Conservation (phyloP, 2,329 filamentous ascomycete genomes). For the Acrocalymma vagum region DNA sequence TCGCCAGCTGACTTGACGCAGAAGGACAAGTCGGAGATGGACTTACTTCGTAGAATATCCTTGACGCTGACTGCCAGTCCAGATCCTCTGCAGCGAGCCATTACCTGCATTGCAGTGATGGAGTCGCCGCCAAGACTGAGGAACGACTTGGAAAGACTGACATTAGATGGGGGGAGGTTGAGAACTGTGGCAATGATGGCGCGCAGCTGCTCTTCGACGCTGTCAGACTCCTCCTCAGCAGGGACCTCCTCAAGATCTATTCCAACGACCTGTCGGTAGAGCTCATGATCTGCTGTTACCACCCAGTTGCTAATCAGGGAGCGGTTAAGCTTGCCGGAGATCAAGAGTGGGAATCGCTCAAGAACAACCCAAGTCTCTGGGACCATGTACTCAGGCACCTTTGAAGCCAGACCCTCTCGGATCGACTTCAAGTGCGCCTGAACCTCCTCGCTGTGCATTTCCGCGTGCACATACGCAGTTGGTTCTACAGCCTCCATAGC, state of each 20-base stretch:
- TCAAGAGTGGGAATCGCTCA: slow-evolving; percentile 25
- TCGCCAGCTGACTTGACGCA: slow-evolving; percentile 4
- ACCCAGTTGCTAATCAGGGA: slow-evolving; percentile 50
- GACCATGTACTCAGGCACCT: slow-evolving; percentile 25
- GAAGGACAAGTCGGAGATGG: slow-evolving; percentile 15
- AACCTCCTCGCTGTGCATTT: slow-evolving; percentile 34
- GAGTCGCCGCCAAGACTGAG: slow-evolving; percentile 31
- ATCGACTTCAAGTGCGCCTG: slow-evolving; percentile 6
- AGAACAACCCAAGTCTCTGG: slow-evolving; percentile 39
- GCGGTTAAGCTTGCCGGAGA: slow-evolving; percentile 23
- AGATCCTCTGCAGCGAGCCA: slow-evolving; percentile 14
- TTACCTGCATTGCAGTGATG: slow-evolving; percentile 32
- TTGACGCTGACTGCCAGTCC: slow-evolving; percentile 20
- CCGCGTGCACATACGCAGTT: slow-evolving; percentile 18
- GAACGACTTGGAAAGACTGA: slow-evolving; percentile 22
- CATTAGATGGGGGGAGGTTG: slow-evolving; percentile 26
- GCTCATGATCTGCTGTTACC: slow-evolving; percentile 43
- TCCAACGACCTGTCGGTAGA: slow-evolving; percentile 42
- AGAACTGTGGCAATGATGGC: slow-evolving; percentile 32
- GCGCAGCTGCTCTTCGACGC: slow-evolving; percentile 15
- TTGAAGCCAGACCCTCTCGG: slow-evolving; percentile 7
- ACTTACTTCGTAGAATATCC: slow-evolving; percentile 24
- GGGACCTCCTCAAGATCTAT: slow-evolving; percentile 35
- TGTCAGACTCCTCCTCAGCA: slow-evolving; percentile 3
- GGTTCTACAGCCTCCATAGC: slow-evolving; percentile 14